phyloP scores from a whole-genome alignment of 1,139 yeast genomes.

The Suhomyces anneliseae region DNA sequence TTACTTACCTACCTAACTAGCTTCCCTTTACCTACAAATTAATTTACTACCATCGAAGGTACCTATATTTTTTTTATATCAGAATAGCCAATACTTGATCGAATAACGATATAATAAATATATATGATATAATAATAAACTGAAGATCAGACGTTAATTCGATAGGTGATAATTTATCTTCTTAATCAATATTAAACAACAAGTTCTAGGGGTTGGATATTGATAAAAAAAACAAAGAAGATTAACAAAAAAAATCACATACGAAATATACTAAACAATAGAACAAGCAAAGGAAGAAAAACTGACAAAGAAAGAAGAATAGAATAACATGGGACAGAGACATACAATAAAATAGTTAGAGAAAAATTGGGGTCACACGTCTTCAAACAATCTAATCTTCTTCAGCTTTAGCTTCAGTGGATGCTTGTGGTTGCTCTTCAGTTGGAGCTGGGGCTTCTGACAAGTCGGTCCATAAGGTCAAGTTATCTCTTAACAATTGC shows the following conservation, averaged over 20 bases:
- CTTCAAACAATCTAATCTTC: constrained; percentile 31
- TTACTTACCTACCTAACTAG: too few relatives aligned
- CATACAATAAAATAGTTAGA: constrained; percentile 10
- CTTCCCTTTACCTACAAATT: too few relatives aligned
- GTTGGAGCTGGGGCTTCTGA: constrained; percentile 76
- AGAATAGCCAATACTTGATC: constrained; percentile 6
- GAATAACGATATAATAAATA: constrained; percentile 8
- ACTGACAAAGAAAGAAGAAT: constrained; percentile 10
- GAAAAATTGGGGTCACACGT: constrained; percentile 8
- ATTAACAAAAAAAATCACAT: constrained; percentile 6
- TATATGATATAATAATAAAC: constrained; percentile 11
- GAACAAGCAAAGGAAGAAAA: constrained; percentile 9
- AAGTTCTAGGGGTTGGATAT: constrained; percentile 10
- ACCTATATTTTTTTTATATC: constrained; percentile 6
- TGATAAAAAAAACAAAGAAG: not conserved
- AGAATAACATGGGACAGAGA: constrained; percentile 12
- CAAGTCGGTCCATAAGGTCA: constrained; percentile 98
- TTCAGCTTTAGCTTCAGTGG: constrained; percentile 36
- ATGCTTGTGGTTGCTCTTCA: constrained; percentile 38
- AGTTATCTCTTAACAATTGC: constrained; percentile 98
- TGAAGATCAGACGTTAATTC: constrained; percentile 12
- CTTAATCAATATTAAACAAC: constrained; percentile 8
- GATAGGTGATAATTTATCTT: constrained; percentile 6
- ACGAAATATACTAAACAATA: constrained; percentile 12
- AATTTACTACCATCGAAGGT: constrained; percentile 4